Base-by-base conservation (phyloP, 2,329 filamentous ascomycete genomes). In the Passalora sequoiae region DNA sequence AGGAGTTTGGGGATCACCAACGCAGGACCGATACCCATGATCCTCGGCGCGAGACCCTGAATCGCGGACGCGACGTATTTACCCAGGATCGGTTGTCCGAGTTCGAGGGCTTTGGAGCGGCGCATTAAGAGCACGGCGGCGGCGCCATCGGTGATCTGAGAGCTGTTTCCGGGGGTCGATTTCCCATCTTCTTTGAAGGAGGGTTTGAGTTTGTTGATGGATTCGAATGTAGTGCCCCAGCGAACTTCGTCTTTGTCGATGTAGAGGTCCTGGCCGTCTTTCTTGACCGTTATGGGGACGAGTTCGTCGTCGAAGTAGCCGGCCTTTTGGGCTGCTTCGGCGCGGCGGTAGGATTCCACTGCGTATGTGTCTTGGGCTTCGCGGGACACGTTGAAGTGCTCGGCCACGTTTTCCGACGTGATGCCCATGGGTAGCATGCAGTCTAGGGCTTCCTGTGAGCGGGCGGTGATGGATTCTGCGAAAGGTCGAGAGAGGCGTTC, bases 401-500 rank as follows among this genome's bases (percentile, higher is more conserved):
- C 67, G 0, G 89, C 87, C 0, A 95, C 87, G 57, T 94, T 94
- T 72, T 95, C 89, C 5, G 80, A 83, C 4, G 89, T 95, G 47
- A 89, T 68, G 1, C 89, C 89, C 89, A 96, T 96, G 54, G 83
- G 80, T 87, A 94, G 92, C 63, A 95, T 80, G 64, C 89, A 95
- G 65, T 95, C 89, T 27, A 76, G 70, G 3, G 85, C 85, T 51
- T 94, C 82, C 57, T 82, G 74, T 6, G 24, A 27, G n/a, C 77
- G 75, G 1, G 81, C 75, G 56, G 71, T 77, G 49, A 95, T 69
- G 40, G 77, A 81, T 0, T 84, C 83, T 84, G 45, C 88, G 94
- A 21, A 87, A 66, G 52, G 86, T 77, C 1, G 79, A 80, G 0
- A 88, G 87, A 43, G 94, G 89, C 24, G 80, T 40, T 81, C 87